phyloP scores from a whole-genome alignment of 1,139 yeast genomes.

The Schwanniomyces etchellsii region DNA sequence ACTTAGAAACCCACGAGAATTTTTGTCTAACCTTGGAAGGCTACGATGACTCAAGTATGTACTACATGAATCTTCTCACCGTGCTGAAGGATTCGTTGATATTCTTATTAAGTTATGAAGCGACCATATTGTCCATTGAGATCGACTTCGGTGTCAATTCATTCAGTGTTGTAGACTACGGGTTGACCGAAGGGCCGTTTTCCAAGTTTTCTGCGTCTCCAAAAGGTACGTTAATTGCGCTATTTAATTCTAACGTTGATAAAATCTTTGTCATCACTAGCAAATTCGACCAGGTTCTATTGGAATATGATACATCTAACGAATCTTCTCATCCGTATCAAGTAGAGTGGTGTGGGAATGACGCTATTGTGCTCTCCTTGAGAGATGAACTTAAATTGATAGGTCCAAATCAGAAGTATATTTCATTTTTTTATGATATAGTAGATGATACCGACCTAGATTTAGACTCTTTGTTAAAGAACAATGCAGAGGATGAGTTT shows the following conservation, averaged over 20 bases:
- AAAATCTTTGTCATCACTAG: slow-evolving; percentile 50
- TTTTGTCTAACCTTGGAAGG: slow-evolving; percentile 22
- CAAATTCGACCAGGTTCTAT: slow-evolving; percentile 45
- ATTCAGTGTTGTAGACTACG: slow-evolving; percentile 28
- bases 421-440: slow-evolving; percentile 40
- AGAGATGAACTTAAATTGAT: slow-evolving; percentile 63
- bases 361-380: slow-evolving; percentile 60
- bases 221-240: slow-evolving; percentile 54
- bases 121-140: slow-evolving; percentile 23
- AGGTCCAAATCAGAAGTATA: slow-evolving; percentile 66
- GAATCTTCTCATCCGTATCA: slow-evolving; percentile 34
- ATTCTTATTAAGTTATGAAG: slow-evolving; percentile 11
- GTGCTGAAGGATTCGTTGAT: slow-evolving; percentile 5
- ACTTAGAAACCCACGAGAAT: slow-evolving; percentile 19
- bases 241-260: slow-evolving; percentile 39
- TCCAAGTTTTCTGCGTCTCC: slow-evolving; percentile 50
- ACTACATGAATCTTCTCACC: slow-evolving; percentile 9
- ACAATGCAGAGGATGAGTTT: slow-evolving; percentile 15
- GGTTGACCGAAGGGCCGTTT: slow-evolving; percentile 56
- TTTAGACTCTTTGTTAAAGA: slow-evolving; percentile 14
- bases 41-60: slow-evolving; percentile 12
- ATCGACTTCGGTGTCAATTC: slow-evolving; percentile 19
- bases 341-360: slow-evolving; percentile 82
- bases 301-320: slow-evolving; percentile 42
- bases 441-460: slow-evolving; percentile 26